Evolutionary conservation across 176 grass and related monocot species (phyloP).

Genomic region (Triticum monococcum): DNA sequence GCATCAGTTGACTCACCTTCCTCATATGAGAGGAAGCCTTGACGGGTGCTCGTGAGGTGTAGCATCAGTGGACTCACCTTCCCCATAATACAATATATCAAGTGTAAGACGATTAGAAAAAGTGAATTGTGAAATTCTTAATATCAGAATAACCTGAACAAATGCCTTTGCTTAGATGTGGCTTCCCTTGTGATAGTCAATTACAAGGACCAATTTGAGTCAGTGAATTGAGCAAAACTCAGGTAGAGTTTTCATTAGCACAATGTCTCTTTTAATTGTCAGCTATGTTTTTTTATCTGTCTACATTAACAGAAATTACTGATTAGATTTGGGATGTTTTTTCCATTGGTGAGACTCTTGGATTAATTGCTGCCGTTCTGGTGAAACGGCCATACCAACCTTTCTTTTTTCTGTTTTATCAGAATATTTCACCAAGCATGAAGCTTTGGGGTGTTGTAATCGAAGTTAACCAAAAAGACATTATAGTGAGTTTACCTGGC

Average conservation of each 20-base stretch:
- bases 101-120: not conserved
- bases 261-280: not conserved
- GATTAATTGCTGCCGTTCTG: slow-evolving; percentile 7
- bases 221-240: not conserved
- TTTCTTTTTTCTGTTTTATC: slow-evolving; percentile 3
- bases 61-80: not conserved
- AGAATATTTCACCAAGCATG: slow-evolving; percentile 96
- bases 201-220: not conserved
- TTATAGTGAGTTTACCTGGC: slow-evolving; percentile 86
- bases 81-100: not conserved
- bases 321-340: not conserved
- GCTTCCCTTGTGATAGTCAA: not conserved
- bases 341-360: not conserved
- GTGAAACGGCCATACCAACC: not conserved
- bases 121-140: not conserved
- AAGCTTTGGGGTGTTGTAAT: slow-evolving; percentile 87
- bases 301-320: not conserved
- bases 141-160: not conserved
- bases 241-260: not conserved
- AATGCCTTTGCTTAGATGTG: not conserved
- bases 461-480: slow-evolving; percentile 88
- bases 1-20: not conserved
- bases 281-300: not conserved
- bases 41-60: not conserved
- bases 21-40: no score